A percentile compares a stretch with the other conserved stretches of the same genome.
These are phyloP conservation scores for Aspergillus avenaceus DNA, from an alignment of 495 filamentous ascomycete species.

Conservation along the genomic window DNA sequence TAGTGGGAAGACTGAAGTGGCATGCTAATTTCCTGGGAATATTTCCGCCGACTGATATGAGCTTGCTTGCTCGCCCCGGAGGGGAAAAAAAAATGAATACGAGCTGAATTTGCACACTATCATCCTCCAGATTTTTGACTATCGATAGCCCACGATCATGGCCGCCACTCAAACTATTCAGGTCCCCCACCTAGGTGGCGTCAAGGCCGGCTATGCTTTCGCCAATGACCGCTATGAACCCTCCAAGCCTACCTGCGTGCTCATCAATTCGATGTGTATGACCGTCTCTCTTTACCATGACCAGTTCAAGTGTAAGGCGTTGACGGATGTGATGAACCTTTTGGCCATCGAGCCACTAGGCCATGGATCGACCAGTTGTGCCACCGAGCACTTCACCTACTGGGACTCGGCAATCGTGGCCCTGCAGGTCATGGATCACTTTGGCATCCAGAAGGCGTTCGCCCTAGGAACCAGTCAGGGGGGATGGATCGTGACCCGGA, in stretches of 20 bases:
- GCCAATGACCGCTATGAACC: conserved; percentile 38
- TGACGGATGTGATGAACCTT: conserved; percentile 47
- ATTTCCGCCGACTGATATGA: background rate
- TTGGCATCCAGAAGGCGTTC: conserved; percentile 57
- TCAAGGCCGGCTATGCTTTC: conserved; percentile 49
- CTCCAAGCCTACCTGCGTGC: conserved; percentile 53
- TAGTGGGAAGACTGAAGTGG: background rate
- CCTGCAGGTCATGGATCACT: conserved; percentile 46
- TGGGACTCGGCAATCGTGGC: conserved; percentile 51
- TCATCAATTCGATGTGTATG: conserved; percentile 58
- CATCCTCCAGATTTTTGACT: too few species aligned
- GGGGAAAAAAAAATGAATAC: too few species aligned
- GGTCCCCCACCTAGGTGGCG: conserved; percentile 54
- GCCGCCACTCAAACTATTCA: conserved; percentile 30
- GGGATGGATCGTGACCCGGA: conserved; percentile 58
- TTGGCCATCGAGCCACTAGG: conserved; percentile 55
- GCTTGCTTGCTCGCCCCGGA: background rate
- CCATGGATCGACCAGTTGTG: conserved; percentile 43
- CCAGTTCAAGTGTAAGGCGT: conserved; percentile 41
- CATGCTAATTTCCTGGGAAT: background rate
- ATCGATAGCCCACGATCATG: background rate
- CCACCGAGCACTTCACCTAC: conserved; percentile 48
- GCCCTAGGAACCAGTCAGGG: conserved; percentile 62
- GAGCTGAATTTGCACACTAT: background rate
- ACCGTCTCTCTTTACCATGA: conserved; percentile 47